Percentiles rank a stretch among this genome's conserved stretches.
phyloP scores from a whole-genome alignment of 495 filamentous ascomycete genomes.

The Penicillium waksmanii region DNA sequence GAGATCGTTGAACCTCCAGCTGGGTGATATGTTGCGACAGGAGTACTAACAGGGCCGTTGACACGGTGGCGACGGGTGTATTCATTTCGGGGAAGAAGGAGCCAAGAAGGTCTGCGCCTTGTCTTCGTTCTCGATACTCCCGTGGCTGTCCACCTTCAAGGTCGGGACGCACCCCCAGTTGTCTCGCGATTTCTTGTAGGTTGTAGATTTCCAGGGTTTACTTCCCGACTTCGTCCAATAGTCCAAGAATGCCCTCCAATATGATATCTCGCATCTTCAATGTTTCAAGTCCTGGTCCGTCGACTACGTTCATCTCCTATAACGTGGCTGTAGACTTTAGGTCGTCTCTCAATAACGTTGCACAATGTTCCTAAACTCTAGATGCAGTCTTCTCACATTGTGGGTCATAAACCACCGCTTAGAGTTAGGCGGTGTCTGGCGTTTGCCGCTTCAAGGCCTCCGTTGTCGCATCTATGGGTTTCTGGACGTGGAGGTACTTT shows the following conservation, averaged over 20 bases:
- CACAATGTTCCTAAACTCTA: no score
- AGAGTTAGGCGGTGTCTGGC: slow-evolving; percentile 15
- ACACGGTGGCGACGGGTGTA: slow-evolving; percentile 2
- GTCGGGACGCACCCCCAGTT: slow-evolving; percentile 22
- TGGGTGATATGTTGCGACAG: slow-evolving; percentile 29
- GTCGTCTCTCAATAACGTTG: no score
- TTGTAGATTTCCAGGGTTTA: slow-evolving; percentile 28
- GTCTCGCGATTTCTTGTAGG: slow-evolving; percentile 32
- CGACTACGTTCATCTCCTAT: no score
- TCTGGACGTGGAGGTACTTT: neutral
- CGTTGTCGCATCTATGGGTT: neutral
- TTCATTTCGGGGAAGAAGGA: slow-evolving; percentile 33
- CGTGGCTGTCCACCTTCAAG: slow-evolving; percentile 11
- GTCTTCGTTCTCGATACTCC: slow-evolving; percentile 24
- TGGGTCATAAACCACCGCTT: slow-evolving; percentile 33
- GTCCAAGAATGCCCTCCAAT: no score
- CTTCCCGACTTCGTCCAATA: slow-evolving; percentile 25
- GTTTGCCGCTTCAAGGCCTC: slow-evolving; percentile 12
- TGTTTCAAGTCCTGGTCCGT: slow-evolving; percentile 18
- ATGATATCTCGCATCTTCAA: no score
- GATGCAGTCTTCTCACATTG: no score
- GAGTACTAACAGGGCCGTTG: slow-evolving; percentile 8
- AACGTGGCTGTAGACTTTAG: no score
- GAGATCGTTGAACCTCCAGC: slow-evolving; percentile 27
- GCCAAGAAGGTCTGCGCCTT: slow-evolving; percentile 30